Evolutionary conservation across 2,329 filamentous ascomycete species (phyloP), one percentile per base, ranked within the genome.

Genomic region (Penicillium sp.): DNA sequence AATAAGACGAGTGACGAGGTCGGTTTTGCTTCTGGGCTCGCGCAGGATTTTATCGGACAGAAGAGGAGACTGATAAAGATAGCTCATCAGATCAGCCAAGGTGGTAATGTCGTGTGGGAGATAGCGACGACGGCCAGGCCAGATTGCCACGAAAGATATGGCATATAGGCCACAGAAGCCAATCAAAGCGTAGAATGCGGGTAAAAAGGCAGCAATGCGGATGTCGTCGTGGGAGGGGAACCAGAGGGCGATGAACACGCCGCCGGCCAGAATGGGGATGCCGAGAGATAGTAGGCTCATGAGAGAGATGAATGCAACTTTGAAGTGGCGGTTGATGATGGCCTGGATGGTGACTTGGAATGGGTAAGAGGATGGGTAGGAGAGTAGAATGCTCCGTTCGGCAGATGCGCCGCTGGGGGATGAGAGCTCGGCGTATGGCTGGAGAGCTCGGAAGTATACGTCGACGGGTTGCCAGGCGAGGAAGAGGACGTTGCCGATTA

Each of bases 61-160:
- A 19, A 96, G 78, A 25, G 88, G 87, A 43, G 87, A 87, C 64
- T 88, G 87, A 58, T 90, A 86, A 42, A 93, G 80, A 71, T 93
- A 93, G 68, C 86, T 88, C 65, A 96, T 83, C 23, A 93, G 80
- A 70, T 93, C 91, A 1, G 89, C 89, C 19, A 96, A 80, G 47
- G 84, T 90, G 59, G 82, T 84, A 41, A 90, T 86, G 6, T 82
- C 81, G 70, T 96, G 91, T 0, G 91, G 91, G 1, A 96, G 82
- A 42, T 87, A 85, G 39, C 81, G 78, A 42, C 79, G 76, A 15
- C 89, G 82, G 13, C 79, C 76, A 0, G 88, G 88, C 65, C 89
- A 77, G 56, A 91, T 76, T 6, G 84, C 74, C 42, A 84, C 70
- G 50, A 93, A 79, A 13, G 82, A 86, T n/a, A 86, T 64, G 12